These are phyloP conservation scores for Clonostachys rhizophaga DNA, from an alignment of 2,329 filamentous ascomycete species.

Conservation along the genomic window DNA sequence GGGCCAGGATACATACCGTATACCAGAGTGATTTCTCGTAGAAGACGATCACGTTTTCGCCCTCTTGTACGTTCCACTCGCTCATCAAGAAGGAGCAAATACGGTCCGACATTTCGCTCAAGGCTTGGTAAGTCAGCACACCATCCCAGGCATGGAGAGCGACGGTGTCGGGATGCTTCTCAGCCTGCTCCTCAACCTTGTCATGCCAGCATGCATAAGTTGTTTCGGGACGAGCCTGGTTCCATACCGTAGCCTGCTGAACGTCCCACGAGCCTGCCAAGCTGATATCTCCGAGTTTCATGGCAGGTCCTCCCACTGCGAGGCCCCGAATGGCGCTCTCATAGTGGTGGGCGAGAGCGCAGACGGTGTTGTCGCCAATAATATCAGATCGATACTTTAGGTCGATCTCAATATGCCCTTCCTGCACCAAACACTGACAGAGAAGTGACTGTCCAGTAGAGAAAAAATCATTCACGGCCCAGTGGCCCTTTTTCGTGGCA, in stretches of 20 bases:
- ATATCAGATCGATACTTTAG: neutral
- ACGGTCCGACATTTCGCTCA: neutral
- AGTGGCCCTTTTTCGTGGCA: too few species aligned
- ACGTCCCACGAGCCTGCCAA: neutral
- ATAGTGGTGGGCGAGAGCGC: neutral
- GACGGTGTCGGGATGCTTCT: constrained; percentile 15
- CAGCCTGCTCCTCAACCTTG: neutral
- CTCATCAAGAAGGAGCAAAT: constrained; percentile 4
- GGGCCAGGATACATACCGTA: constrained; percentile 1
- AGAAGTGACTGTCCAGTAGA: too few species aligned
- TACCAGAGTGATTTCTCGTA: constrained; percentile 4
- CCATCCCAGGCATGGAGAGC: constrained; percentile 39
- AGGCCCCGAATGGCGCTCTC: neutral
- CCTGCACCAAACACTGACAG: too few species aligned
- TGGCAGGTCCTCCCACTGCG: neutral
- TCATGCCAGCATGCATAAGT: neutral
- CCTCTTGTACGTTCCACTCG: constrained; percentile 8
- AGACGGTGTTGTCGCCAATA: neutral
- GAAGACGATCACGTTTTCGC: constrained; percentile 2
- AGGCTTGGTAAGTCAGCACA: constrained; percentile 1
- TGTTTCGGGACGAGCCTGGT: too few species aligned
- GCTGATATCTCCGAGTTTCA: neutral
- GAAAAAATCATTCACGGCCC: too few species aligned
- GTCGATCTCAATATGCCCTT: neutral
- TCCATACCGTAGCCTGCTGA: constrained; percentile 4